Evolutionary conservation across 2,329 filamentous ascomycete genomes (phyloP), one percentile per base, ranked within the genome.

Genomic region (Didymella segeticola): DNA sequence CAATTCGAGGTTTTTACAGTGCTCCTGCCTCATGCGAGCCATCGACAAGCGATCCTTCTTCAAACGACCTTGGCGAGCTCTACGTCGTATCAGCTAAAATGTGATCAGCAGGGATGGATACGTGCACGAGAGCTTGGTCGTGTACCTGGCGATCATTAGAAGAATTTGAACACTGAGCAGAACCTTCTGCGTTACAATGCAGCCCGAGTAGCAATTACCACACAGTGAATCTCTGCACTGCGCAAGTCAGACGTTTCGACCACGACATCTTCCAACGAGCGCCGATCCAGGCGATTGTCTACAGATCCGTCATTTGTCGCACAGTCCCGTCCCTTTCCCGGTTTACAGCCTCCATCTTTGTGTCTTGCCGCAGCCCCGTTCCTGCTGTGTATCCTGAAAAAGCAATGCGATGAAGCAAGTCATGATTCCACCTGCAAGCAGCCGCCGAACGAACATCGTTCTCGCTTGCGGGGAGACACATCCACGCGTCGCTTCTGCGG

Each of bases 21-120:
- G 51, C 38, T 50, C 49, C 51, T 50, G 56, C 47, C 52, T 62
- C 52, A 61, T 56, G 55, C 53, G 52, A 57, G 41, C 51, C 47
- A 48, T 58, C 56, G 33, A 30, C 43, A 53, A 54, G 43, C 56
- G 47, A 56, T 51, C 43, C 19, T 46, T 43, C 45, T 47, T 17
- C 39, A 48, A 34, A 47, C 17, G 41, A 51, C 47, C 41, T 54
- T 56, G 53, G 52, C 47, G 39, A 37, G 54, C 53, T 36, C 27
- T 47, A 54, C 54, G 56, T 37, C 43, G 50, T 53, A 53, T 55
- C 51, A 54, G 43, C 48, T 58, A 47, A 34, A 57, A 33, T 57
- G 51, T 43, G 64, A 68, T 68, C 65, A 56, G 52, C 65, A 54
- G 37, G 42, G 43, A 57, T 61, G 53, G 63, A 47, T 60, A 59